Evolutionary conservation across 768 basidiomycete genomes (phyloP).

Genomic region (Baorangia bicolor): DNA sequence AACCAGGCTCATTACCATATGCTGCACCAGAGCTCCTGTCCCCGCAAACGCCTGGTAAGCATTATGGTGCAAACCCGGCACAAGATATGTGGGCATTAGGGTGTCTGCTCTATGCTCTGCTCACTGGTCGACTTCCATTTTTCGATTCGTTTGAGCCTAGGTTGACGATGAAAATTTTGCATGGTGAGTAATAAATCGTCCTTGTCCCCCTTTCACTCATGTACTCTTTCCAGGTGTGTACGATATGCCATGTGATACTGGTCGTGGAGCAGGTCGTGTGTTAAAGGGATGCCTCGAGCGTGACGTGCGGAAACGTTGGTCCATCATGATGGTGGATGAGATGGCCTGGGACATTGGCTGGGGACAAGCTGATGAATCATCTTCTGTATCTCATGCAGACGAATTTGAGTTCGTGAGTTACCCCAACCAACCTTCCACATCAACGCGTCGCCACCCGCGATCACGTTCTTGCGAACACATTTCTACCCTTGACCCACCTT

Average conservation of each 20-base stretch:
- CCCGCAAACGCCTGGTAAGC: constrained; percentile 46
- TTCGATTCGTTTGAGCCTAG: constrained; percentile 88
- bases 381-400: constrained; percentile 27
- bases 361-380: constrained; percentile 46
- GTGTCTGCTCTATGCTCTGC: constrained; percentile 80
- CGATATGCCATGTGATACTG: constrained; percentile 53
- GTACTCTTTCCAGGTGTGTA: constrained; percentile 51
- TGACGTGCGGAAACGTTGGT: constrained; percentile 65
- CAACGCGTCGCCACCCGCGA: constrained; percentile 20
- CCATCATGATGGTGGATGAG: constrained; percentile 76
- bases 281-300: constrained; percentile 79
- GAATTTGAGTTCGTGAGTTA: constrained; percentile 29
- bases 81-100: constrained; percentile 98
- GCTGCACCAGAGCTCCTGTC: constrained; percentile 85
- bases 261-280: constrained; percentile 64
- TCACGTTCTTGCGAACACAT: constrained; percentile 31
- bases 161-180: constrained; percentile 87
- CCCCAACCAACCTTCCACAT: constrained; percentile 9
- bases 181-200: constrained; percentile 50
- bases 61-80: constrained; percentile 49
- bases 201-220: constrained; percentile 5
- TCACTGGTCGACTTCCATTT: constrained; percentile 87
- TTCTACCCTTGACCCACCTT: constrained; percentile 12
- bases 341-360: constrained; percentile 80
- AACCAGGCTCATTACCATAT: constrained; percentile 87